Base-by-base conservation (phyloP, 768 basidiomycete genomes). In the Mrakia gelida region DNA sequence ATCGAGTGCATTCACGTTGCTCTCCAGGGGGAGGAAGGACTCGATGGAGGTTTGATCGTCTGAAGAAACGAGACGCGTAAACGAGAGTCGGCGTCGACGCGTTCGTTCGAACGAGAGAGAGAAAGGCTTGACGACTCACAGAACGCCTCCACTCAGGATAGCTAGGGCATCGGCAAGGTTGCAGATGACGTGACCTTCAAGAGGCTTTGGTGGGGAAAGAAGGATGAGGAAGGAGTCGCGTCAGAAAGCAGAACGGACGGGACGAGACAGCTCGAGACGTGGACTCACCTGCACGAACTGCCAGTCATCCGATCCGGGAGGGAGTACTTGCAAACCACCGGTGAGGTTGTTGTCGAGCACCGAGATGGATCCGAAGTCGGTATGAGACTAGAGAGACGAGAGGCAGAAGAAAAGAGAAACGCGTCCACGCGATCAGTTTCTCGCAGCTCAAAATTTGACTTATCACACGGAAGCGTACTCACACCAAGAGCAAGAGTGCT, bases 291-390 rank as follows among this genome's bases (percentile, higher is more conserved):
- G 41, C 16, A 79, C 78, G 34, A 63, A 79, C 16, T 71, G 59
- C 78, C 78, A 79, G 23, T 79, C 78, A 15, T 71, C 71, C 10
- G 59, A 62, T 0, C 78, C 78, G 0, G 78, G 78, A 41, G 74
- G 68, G 4, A 79, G 78, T 32, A 79, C 78, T 26, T 79, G 78
- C 0, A 79, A 70, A 13, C 78, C 78, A 21, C 78, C 78, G 3
- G 79, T 79, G 34, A 73, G n/a, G 67, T 75, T 79, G 71, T 79
- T 79, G 59, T 75, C 70, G 30, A 79, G 54, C 43, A 79, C 32
- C 1, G 78, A 75, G 54, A 79, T 75, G 1, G 74, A 41, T 10
- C 78, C 78, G 56, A 79, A 79, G 32, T 79, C 78, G 26, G 78
- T 75, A n/a, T 79, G 78, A 45, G 62, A 70, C 75, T 75, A 15